These are phyloP conservation scores for Exophiala phaeomuriformis DNA, from an alignment of 2,329 filamentous ascomycete genomes.

Conservation along the genomic window DNA sequence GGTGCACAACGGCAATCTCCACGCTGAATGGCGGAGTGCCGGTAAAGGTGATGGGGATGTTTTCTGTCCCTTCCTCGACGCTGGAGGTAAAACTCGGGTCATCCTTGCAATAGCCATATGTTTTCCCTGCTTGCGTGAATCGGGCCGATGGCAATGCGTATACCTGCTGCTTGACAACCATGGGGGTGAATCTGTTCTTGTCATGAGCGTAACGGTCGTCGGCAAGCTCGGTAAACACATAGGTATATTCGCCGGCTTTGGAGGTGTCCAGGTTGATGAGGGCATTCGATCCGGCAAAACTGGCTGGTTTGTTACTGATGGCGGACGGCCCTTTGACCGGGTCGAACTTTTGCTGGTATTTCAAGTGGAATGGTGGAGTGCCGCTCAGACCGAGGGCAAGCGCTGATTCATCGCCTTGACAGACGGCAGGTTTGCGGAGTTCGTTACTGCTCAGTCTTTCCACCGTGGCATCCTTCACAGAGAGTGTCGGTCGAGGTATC, in stretches of 20 bases:
- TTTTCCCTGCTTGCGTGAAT: constrained; percentile 80
- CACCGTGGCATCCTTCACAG: constrained; percentile 57
- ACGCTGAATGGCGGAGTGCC: constrained; percentile 82
- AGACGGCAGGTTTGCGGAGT: constrained; percentile 72
- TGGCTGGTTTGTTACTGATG: constrained; percentile 59
- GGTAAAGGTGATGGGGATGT: constrained; percentile 76
- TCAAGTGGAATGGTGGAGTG: constrained; percentile 72
- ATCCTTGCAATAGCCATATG: constrained; percentile 89
- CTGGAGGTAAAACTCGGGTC: constrained; percentile 20
- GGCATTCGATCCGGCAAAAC: constrained; percentile 66
- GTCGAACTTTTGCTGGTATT: constrained; percentile 72
- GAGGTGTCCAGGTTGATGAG: constrained; percentile 79
- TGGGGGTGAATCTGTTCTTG: constrained; percentile 54
- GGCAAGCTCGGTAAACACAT: constrained; percentile 73
- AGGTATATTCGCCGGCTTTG: constrained; percentile 75
- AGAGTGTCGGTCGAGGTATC: constrained; percentile 71
- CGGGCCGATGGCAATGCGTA: constrained; percentile 73
- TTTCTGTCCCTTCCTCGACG: constrained; percentile 65
- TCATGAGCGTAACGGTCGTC: constrained; percentile 81
- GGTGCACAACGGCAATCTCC: constrained; percentile 89
- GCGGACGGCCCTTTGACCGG: constrained; percentile 59
- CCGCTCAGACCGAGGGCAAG: constrained; percentile 75
- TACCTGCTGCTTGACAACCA: constrained; percentile 73
- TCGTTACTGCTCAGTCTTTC: constrained; percentile 49
- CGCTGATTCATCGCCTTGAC: constrained; percentile 87